phyloP scores from a whole-genome alignment of 1,284 basidiomycete genomes.

The Ceratobasidium sp. region DNA sequence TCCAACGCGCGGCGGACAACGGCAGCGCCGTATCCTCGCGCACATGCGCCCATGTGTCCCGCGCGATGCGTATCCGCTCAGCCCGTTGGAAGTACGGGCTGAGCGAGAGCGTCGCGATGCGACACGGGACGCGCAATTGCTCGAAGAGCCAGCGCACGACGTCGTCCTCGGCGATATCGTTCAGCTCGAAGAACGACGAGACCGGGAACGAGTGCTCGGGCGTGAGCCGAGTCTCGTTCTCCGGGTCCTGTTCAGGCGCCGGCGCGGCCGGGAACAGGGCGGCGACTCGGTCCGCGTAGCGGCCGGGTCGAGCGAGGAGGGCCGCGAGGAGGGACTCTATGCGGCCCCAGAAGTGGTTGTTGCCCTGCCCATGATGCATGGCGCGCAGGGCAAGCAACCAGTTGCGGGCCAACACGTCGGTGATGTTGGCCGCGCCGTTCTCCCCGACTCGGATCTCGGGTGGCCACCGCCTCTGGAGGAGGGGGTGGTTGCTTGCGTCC shows the following conservation, averaged over 20 bases:
- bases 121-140: neutral
- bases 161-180: constrained; percentile 5
- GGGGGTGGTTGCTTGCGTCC: neutral
- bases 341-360: neutral
- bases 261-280: constrained; percentile 6
- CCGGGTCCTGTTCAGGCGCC: neutral
- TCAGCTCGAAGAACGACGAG: neutral
- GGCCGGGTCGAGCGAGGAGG: neutral
- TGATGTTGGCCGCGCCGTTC: neutral
- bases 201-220: neutral
- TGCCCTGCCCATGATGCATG: neutral
- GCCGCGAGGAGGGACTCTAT: neutral
- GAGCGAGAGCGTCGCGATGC: neutral
- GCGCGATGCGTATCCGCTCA: neutral
- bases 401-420: neutral
- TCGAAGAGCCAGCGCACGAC: constrained; percentile 1
- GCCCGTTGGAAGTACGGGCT: neutral
- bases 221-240: neutral
- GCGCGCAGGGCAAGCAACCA: neutral
- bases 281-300: constrained; percentile 2
- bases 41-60: neutral
- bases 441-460: neutral
- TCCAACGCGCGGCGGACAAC: neutral
- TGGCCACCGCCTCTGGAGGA: neutral
- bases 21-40: neutral